Evolutionary conservation across 2,329 filamentous ascomycete species (phyloP), one percentile per base, ranked within the genome.

Genomic region (Phyllosticta ampelicida): DNA sequence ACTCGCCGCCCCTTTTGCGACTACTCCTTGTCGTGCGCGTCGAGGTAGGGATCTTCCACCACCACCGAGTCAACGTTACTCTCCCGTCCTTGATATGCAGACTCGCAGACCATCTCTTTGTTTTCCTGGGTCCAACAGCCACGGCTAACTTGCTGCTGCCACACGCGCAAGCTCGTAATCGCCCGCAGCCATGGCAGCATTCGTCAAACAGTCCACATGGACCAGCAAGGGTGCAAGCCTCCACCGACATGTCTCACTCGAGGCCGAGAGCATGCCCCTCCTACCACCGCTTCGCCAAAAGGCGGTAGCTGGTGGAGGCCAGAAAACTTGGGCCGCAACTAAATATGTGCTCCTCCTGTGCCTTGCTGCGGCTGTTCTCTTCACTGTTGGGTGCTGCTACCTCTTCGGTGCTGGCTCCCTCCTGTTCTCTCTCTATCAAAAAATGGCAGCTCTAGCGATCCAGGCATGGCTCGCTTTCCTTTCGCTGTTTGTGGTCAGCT

Each of bases 121-220:
- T 28, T 56, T 49, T 57, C 48, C 36, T 44, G 36, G 55, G 55
- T 48, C 18, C n/a, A 23, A 3, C 30, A 30, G 55, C 55, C 55
- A 44, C 51, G 16, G 51, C 55, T 50, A 58, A 58, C 51, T 53
- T 30, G 55, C 55, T 30, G 55, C 55, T 57, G 50, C 55, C 57
- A 53, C 57, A 21, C 57, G 53, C 50, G 52, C 23, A 59, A 59
- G 57, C 57, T 59, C 57, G 57, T 59, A 53, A 59, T 59, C 21
- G 53, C 57, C 21, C 49, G 48, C 57, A 55, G 53, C 48, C 29
- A 59, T 59, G 57, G 53, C 57, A 53, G 53, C 21, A 59, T 29
- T 19, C 16, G 53, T 29, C 16, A 59, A 52, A 28, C 48, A 49
- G 23, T 55, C 57, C 57, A 59, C 57, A 59, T 59, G 57, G 57